phyloP scores from a whole-genome alignment of 768 basidiomycete genomes.

The Peribolospora kevripleyi region DNA sequence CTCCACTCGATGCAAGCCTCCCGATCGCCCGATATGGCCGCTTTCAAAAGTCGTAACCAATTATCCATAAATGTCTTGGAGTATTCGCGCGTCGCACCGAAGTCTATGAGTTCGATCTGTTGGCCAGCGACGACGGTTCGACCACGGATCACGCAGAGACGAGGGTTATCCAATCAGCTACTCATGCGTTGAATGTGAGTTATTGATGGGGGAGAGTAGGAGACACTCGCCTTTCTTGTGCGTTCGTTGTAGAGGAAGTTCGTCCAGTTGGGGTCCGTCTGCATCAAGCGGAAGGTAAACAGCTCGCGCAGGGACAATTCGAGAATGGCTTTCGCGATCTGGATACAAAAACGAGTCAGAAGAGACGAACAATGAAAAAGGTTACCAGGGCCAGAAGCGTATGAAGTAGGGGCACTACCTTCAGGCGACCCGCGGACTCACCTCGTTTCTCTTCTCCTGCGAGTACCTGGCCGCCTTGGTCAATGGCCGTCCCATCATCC shows the following conservation, averaged over 20 bases:
- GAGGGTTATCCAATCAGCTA: too few relatives aligned
- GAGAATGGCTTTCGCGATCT: slow-evolving; percentile 67
- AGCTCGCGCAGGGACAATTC: slow-evolving; percentile 73
- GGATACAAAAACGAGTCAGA: not conserved
- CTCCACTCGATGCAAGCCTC: slow-evolving; percentile 47
- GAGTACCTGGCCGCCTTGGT: slow-evolving; percentile 29
- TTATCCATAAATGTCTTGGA: slow-evolving; percentile 59
- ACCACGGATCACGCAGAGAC: not conserved
- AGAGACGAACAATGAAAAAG: not conserved
- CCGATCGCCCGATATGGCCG: slow-evolving; percentile 46
- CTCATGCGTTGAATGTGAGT: not conserved
- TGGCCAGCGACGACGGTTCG: not conserved
- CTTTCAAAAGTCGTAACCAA: slow-evolving; percentile 63
- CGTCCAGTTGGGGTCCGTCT: slow-evolving; percentile 96
- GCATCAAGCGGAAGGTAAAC: slow-evolving; percentile 78
- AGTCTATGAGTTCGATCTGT: slow-evolving; percentile 73
- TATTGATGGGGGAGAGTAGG: not conserved
- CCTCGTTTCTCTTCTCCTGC: slow-evolving; percentile 47
- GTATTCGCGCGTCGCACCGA: slow-evolving; percentile 81
- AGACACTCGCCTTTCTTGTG: slow-evolving; percentile 31
- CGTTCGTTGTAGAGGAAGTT: slow-evolving; percentile 73
- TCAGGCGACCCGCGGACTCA: slow-evolving; percentile 17
- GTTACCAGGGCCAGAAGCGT: not conserved
- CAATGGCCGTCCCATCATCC: slow-evolving; percentile 53
- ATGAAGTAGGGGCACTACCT: not conserved